phyloP scores from a whole-genome alignment of 352 stramenopile species.

The Phytophthora meadii region DNA sequence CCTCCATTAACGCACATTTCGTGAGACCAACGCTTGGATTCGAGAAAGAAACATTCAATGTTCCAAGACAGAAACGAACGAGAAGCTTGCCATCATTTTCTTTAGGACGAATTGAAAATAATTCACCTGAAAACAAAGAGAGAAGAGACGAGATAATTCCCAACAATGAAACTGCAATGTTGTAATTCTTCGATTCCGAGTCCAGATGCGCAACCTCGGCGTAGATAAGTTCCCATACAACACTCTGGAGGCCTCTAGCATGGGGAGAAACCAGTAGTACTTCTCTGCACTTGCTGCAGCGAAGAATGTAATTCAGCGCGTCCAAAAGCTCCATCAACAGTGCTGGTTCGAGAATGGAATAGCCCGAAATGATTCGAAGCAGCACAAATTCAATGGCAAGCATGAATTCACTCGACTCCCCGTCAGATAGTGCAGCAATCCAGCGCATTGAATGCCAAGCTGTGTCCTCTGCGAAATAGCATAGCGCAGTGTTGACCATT shows the following conservation, averaged over 20 bases:
- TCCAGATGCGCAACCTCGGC: constrained; percentile 17
- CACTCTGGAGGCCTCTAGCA: constrained; percentile 13
- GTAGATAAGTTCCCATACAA: constrained; percentile 28
- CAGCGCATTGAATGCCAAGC: constrained; percentile 39
- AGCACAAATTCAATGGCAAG: constrained; percentile 36
- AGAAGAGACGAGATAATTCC: constrained; percentile 22
- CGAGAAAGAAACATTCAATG: constrained; percentile 6
- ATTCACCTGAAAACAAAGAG: constrained; percentile 8
- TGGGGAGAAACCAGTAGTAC: constrained; percentile 22
- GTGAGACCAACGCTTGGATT: constrained; percentile 6
- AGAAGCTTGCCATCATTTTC: constrained; percentile 7
- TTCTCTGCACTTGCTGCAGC: constrained; percentile 25
- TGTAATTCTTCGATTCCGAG: constrained; percentile 2
- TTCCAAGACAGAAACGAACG: constrained; percentile 20
- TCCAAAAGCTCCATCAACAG: constrained; percentile 33
- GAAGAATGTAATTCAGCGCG: constrained; percentile 31
- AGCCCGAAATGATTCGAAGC: constrained; percentile 31
- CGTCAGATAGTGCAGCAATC: constrained; percentile 19
- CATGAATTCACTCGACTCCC: constrained; percentile 22
- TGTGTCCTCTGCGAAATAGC: constrained; percentile 28
- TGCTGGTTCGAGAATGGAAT: constrained; percentile 20
- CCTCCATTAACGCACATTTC: constrained; percentile 9
- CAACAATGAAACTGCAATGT: constrained; percentile 25
- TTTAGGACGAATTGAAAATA: constrained; percentile 21
- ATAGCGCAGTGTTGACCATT: constrained; percentile 24